Base-by-base conservation (phyloP, 148 eudicot species). In the Camellia granthamiana region DNA sequence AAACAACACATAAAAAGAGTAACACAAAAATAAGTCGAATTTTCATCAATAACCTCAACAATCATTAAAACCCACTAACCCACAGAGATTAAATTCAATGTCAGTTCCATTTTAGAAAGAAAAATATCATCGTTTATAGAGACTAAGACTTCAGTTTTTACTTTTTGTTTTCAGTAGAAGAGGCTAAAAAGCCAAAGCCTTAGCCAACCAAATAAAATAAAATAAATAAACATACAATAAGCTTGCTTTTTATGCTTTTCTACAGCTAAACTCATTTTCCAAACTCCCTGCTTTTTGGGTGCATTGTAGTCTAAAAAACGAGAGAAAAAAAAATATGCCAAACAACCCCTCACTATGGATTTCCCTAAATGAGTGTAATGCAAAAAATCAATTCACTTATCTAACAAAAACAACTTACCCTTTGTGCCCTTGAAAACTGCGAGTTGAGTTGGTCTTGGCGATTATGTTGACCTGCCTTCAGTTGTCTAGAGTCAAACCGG, bases 371-470 rank as follows among this genome's bases (percentile, higher is more conserved):
- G 1, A 6, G 3, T 12, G 38, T 8, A 51, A 38, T 16, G 15
- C 38, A 23, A 64, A 16, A 63, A 18, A 21, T 52, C 44, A 65
- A 73, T 16, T 14, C 12, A 41, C 7, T 23, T 52, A 23, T 54
- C 76, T 23, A 46, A 86, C 30, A 76, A 49, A 49, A 30, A 47
- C 42, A 51, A 59, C 2, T 85, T 86, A 92, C 95, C 91, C 87
- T 0, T 75, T 91, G 91, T 52, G 86, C 80, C 80, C 92, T 90
- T 72, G 78, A 79, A 87, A 85, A 86, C 81, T 92, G 91, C 6
- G 89, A 87, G 84, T 41, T 85, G 61, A 77, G 65, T 76, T 93
- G 95, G 63, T 90, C 92, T 78, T 87, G 91, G 42, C 81, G 81
- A 62, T 80, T 88, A 64, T 69, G 69, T 68, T 88, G 90, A 76